Evolutionary conservation across 371 early-diverging fungal species (phyloP).

Genomic region (Nematocida parisii): DNA sequence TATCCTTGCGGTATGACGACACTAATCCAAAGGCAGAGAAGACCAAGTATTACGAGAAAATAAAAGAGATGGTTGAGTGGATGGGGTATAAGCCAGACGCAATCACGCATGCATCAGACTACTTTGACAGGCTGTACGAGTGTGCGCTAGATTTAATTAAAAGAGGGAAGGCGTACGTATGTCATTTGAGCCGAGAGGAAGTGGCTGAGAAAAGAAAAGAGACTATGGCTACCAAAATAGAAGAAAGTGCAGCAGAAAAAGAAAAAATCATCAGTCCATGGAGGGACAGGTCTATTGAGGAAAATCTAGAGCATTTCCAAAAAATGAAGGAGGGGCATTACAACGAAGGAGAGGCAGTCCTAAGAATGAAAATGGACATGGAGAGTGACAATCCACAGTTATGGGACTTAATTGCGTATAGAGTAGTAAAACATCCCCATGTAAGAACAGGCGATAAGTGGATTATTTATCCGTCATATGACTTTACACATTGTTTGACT

Average conservation of each 20-base stretch:
- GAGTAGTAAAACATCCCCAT: slow-evolving; percentile 84
- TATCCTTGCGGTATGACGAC: slow-evolving; percentile 94
- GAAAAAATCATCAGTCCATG: slow-evolving; percentile 83
- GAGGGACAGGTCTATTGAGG: slow-evolving; percentile 83
- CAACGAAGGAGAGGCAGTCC: slow-evolving; percentile 81
- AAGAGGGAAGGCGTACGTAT: slow-evolving; percentile 87
- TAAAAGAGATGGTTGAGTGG: slow-evolving; percentile 88
- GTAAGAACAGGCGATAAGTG: slow-evolving; percentile 80
- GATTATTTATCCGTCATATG: slow-evolving; percentile 98
- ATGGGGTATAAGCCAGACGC: slow-evolving; percentile 88
- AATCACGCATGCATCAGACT: slow-evolving; percentile 91
- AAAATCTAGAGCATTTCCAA: slow-evolving; percentile 83
- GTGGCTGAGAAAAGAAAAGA: slow-evolving; percentile 80
- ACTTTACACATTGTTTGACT: slow-evolving; percentile 94
- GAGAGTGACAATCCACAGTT: slow-evolving; percentile 91
- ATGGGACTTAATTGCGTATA: slow-evolving; percentile 96
- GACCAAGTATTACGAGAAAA: slow-evolving; percentile 85
- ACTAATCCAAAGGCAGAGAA: slow-evolving; percentile 98
- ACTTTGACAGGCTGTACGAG: slow-evolving; percentile 73
- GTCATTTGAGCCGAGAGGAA: slow-evolving; percentile 88
- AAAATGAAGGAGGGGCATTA: slow-evolving; percentile 94
- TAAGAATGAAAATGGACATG: slow-evolving; percentile 98
- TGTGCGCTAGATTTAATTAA: slow-evolving; percentile 75
- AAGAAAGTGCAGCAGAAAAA: not conserved
- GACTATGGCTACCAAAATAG: slow-evolving; percentile 55